phyloP scores from a whole-genome alignment of 148 eudicot genomes.

The Vaccinium vitisidaea region DNA sequence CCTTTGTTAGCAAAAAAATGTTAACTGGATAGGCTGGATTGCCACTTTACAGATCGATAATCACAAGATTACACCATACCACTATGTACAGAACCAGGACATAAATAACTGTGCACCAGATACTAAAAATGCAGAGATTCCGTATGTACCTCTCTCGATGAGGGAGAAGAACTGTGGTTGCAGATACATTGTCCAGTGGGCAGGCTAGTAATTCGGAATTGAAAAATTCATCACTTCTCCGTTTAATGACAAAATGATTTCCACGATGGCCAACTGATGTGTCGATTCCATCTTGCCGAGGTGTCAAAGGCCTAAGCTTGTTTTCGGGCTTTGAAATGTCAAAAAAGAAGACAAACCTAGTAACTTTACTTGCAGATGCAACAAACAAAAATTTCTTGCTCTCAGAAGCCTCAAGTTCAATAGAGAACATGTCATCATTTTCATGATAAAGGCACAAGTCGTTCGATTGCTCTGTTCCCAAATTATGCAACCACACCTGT shows the following conservation, averaged over 20 bases:
- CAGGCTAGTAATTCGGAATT: constrained; percentile 92
- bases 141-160: constrained; percentile 71
- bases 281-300: constrained; percentile 73
- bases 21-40: not conserved
- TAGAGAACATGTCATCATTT: constrained; percentile 78
- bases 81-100: not conserved
- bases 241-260: constrained; percentile 66
- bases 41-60: not conserved
- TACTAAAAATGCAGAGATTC: not conserved
- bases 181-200: constrained; percentile 68
- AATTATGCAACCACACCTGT: constrained; percentile 84
- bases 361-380: constrained; percentile 75
- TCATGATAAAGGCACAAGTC: constrained; percentile 84
- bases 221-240: constrained; percentile 77
- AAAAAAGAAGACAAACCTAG: constrained; percentile 67
- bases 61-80: not conserved
- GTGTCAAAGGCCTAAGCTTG: constrained; percentile 67
- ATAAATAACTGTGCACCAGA: not conserved
- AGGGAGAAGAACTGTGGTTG: constrained; percentile 56
- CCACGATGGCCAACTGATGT: constrained; percentile 86
- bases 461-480: constrained; percentile 66
- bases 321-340: constrained; percentile 57
- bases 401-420: constrained; percentile 67
- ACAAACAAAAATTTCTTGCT: constrained; percentile 83
- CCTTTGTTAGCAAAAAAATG: not conserved